phyloP scores from a whole-genome alignment of 2,329 filamentous ascomycete species.

The Penicillium sp. region DNA sequence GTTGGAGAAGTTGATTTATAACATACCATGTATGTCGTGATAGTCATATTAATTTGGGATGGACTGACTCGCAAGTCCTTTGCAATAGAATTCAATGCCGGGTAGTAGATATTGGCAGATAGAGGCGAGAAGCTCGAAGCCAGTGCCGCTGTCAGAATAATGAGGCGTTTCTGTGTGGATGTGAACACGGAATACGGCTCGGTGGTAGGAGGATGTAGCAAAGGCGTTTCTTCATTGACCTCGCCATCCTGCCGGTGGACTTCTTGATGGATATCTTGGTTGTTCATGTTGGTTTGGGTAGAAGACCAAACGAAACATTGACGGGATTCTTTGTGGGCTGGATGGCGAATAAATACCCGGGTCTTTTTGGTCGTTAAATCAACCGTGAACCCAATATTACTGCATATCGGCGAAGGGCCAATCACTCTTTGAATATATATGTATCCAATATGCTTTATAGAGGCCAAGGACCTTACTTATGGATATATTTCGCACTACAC shows the following conservation, averaged over 20 bases:
- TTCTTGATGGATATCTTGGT: neutral
- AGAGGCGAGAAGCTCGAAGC: slow-evolving; percentile 45
- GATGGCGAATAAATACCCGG: neutral
- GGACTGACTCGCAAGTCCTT: slow-evolving; percentile 25
- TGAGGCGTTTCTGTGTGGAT: slow-evolving; percentile 33
- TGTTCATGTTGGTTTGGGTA: neutral
- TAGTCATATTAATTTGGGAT: slow-evolving; percentile 27
- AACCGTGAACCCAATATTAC: neutral
- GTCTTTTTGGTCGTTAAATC: neutral
- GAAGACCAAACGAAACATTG: neutral
- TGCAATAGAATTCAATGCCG: slow-evolving; percentile 32
- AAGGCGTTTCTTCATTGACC: slow-evolving; percentile 15
- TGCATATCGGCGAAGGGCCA: neutral
- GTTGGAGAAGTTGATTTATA: neutral
- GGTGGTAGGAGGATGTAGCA: slow-evolving; percentile 7
- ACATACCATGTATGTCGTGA: slow-evolving; percentile 37
- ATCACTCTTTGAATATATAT: neutral
- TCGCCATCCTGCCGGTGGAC: neutral
- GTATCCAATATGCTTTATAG: accelerated
- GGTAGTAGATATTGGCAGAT: slow-evolving; percentile 42
- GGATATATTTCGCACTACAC: accelerated
- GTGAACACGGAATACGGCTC: slow-evolving; percentile 35
- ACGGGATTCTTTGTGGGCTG: neutral
- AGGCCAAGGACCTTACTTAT: too few species aligned
- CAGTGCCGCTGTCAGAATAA: slow-evolving; percentile 39